These are phyloP conservation scores for Annulohypoxylon maeteangense DNA, from an alignment of 495 filamentous ascomycete genomes.

Conservation along the genomic window DNA sequence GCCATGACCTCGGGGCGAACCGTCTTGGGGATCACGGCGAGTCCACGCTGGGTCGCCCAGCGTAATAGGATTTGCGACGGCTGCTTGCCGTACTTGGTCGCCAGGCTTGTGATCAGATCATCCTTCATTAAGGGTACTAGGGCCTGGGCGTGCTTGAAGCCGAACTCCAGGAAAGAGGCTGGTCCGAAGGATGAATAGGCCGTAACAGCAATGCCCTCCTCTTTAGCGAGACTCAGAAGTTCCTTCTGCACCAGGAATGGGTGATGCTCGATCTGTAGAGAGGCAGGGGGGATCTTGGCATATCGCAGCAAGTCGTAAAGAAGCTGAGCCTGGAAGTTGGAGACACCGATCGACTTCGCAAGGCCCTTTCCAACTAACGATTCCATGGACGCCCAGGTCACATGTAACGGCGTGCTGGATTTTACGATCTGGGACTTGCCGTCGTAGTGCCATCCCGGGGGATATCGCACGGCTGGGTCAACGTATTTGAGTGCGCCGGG, in stretches of 20 bases:
- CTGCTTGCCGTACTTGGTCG: conserved; percentile 76
- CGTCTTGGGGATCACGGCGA: conserved; percentile 94
- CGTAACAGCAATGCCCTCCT: conserved; percentile 80
- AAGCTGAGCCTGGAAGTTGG: conserved; percentile 87
- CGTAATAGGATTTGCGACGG: conserved; percentile 88
- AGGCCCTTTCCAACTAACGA: conserved; percentile 74
- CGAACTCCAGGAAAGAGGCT: conserved; percentile 81
- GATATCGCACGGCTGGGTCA: conserved; percentile 79
- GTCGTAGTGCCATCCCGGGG: conserved; percentile 78
- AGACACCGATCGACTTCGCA: conserved; percentile 81
- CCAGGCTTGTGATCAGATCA: conserved; percentile 68
- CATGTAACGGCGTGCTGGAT: conserved; percentile 78
- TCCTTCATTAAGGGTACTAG: conserved; percentile 77
- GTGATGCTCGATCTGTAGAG: conserved; percentile 97
- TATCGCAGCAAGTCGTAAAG: conserved; percentile 89
- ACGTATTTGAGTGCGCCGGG: conserved; percentile 83
- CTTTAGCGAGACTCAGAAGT: conserved; percentile 76
- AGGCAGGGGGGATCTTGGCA: conserved; percentile 78
- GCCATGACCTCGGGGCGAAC: conserved; percentile 64
- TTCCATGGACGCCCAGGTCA: conserved; percentile 94
- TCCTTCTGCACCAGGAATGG: conserved; percentile 89
- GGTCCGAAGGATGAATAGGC: conserved; percentile 95
- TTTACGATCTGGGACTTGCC: conserved; percentile 64
- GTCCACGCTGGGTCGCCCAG: conserved; percentile 93
- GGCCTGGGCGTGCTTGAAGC: conserved; percentile 75